Conservation (phyloP, 2,329 filamentous ascomycete species). For the Calonectria fujianensis region DNA sequence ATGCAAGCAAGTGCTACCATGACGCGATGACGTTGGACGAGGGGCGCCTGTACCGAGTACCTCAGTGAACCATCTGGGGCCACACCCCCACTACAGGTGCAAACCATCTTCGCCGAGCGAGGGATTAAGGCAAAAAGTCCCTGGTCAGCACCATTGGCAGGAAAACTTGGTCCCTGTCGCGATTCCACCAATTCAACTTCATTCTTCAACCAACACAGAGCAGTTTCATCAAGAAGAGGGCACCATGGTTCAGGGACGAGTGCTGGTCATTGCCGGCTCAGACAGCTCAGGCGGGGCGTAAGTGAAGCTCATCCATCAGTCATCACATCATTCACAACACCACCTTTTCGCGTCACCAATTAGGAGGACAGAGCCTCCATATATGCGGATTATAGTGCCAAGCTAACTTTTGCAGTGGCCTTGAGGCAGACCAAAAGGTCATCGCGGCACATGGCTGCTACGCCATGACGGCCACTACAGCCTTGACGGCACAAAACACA, state of each 20-base stretch:
- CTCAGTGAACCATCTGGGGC: not conserved
- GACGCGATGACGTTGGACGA: conserved; percentile 30
- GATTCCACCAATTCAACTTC: conserved; percentile 10
- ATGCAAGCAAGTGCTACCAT: conserved; percentile 21
- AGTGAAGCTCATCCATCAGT: conserved; percentile 56
- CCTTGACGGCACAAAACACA: conserved; percentile 97
- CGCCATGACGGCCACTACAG: conserved; percentile 96
- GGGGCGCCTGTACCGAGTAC: not conserved
- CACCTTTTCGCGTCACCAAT: conserved; percentile 26
- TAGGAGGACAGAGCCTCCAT: not conserved
- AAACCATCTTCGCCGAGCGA: conserved; percentile 30
- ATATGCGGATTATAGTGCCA: not conserved
- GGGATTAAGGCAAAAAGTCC: conserved; percentile 35
- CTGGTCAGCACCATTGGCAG: not conserved
- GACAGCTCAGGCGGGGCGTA: conserved; percentile 93
- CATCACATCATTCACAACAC: not conserved
- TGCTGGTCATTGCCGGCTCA: conserved; percentile 90
- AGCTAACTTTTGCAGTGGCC: conserved; percentile 75
- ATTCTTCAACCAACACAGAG: not conserved
- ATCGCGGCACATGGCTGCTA: conserved; percentile 94
- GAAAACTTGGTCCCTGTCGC: not conserved
- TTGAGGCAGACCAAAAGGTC: conserved; percentile 97
- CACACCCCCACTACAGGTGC: conserved; percentile 34
- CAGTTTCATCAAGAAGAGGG: not conserved
- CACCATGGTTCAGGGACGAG: conserved; percentile 67